These are phyloP conservation scores for Barbatosphaeria neglecta DNA, from an alignment of 495 filamentous ascomycete species.

Conservation along the genomic window DNA sequence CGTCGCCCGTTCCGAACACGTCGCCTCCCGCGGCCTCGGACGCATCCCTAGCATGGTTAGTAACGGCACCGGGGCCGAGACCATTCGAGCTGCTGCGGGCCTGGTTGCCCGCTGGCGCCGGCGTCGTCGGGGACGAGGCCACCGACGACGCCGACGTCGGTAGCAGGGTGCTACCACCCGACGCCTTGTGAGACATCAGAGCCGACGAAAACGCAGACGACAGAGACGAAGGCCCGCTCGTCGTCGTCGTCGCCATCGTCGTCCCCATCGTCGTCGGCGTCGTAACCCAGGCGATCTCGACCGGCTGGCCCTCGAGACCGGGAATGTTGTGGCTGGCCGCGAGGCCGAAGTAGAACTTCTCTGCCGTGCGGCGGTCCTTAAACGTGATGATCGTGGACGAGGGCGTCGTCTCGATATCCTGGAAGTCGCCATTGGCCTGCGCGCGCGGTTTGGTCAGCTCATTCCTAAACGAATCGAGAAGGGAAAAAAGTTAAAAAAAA, in stretches of 20 bases:
- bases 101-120: too few relatives aligned
- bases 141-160: too few relatives aligned
- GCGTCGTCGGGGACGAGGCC: too few relatives aligned
- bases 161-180: too few relatives aligned
- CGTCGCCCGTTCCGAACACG: constrained; percentile 1
- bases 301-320: constrained; percentile 54
- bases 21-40: constrained; percentile 1
- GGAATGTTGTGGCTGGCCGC: constrained; percentile 50
- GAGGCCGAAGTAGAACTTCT: constrained; percentile 64
- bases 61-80: not conserved
- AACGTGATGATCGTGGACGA: constrained; percentile 59
- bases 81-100: too few relatives aligned
- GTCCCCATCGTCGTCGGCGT: constrained; percentile 25
- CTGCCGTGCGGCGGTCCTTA: constrained; percentile 80
- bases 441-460: constrained; percentile 44
- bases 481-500: not conserved
- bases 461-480: not conserved
- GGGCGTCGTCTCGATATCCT: constrained; percentile 58
- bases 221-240: not conserved
- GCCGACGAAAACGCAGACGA: not conserved
- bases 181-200: too few relatives aligned
- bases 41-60: constrained; percentile 2
- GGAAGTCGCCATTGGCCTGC: constrained; percentile 74
- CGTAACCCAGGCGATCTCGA: constrained; percentile 64
- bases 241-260: not conserved